Evolutionary conservation across 306 rosid genomes (phyloP), one percentile per base, ranked within the genome.

Genomic region (Prunus dulcis): DNA sequence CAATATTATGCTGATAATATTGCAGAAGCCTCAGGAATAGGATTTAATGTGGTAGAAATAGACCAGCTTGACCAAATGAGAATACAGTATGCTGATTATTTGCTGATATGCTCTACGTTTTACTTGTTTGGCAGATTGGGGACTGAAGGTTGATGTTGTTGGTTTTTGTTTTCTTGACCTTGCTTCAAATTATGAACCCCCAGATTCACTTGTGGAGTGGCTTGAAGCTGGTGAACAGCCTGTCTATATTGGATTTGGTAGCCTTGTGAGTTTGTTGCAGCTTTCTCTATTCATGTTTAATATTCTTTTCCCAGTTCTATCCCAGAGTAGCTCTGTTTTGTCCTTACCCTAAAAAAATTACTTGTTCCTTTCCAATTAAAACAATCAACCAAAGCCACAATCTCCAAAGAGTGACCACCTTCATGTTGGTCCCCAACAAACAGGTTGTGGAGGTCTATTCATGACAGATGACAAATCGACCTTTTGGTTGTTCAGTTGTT

Each of bases 81-180:
- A 68, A 60, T 14, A 11, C 7, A 57, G 30, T 57, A 3, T 69
- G 19, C n/a, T 2, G 34, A 8, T 56, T 46, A 38, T 25, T 18
- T 52, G 65, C 73, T 80, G 11, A 76, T 55, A 76, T 23, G 28
- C 34, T 62, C 76, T 67, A 69, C 58, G 64, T 62, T 76, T 62
- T 75, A 66, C 70, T 85, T 79, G 60, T 68, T 77, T 66, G 86
- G 89, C 96, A 94, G 98, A 94, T 78, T 94, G 98, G 97, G 97
- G 98, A 6, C 85, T 89, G n/a, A 89, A 85, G 25, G 87, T 90
- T 82, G 97, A 94, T 56, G 91, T 94, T 3, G 97, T 94, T 81
- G 98, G 98, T 73, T 94, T 94, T 80, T 94, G 98, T 90, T 94
- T 94, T 85, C 97, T 94, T 78, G 97, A 94, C 83, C 96, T 94